phyloP scores from a whole-genome alignment of 192 early-diverging fungal species.

The Obelidium mucronatum region DNA sequence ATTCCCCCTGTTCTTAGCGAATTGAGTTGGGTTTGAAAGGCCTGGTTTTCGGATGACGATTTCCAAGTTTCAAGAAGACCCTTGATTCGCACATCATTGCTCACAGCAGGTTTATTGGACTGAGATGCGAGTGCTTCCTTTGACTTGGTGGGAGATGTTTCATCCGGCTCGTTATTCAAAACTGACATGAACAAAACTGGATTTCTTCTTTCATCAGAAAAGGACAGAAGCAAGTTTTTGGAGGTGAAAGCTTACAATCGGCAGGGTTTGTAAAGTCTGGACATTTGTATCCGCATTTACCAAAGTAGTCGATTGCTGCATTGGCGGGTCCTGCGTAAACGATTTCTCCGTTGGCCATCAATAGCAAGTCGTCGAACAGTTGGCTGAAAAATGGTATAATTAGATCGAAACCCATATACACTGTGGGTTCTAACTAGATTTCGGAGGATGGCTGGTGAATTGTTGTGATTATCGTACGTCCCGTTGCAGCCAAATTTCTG shows the following conservation, averaged over 20 bases:
- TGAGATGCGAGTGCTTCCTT: too few relatives aligned
- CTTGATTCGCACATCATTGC: slow-evolving; percentile 29
- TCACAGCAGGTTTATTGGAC: not conserved
- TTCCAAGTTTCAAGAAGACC: slow-evolving; percentile 50
- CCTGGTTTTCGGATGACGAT: slow-evolving; percentile 40
- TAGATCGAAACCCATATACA: not conserved
- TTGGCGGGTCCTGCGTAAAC: slow-evolving; percentile 67
- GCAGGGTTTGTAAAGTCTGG: slow-evolving; percentile 64
- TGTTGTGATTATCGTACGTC: slow-evolving; percentile 51
- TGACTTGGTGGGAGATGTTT: slow-evolving; percentile 36
- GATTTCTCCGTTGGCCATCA: slow-evolving; percentile 70
- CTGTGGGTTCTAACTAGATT: slow-evolving; percentile 46
- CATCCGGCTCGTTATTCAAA: slow-evolving; percentile 48
- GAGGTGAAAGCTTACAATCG: slow-evolving; percentile 57
- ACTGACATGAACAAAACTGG: slow-evolving; percentile 59
- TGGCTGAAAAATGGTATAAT: slow-evolving; percentile 16
- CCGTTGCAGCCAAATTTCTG: slow-evolving; percentile 51
- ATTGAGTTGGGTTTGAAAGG: slow-evolving; percentile 4
- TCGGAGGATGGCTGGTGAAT: slow-evolving; percentile 66
- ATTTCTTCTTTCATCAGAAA: slow-evolving; percentile 3
- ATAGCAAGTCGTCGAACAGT: slow-evolving; percentile 72
- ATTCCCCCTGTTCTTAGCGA: not conserved
- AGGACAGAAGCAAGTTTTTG: too few relatives aligned
- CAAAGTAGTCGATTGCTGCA: slow-evolving; percentile 55
- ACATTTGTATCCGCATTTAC: slow-evolving; percentile 52